phyloP scores from a whole-genome alignment of 2,329 filamentous ascomycete species.

The Falciphora oryzae region DNA sequence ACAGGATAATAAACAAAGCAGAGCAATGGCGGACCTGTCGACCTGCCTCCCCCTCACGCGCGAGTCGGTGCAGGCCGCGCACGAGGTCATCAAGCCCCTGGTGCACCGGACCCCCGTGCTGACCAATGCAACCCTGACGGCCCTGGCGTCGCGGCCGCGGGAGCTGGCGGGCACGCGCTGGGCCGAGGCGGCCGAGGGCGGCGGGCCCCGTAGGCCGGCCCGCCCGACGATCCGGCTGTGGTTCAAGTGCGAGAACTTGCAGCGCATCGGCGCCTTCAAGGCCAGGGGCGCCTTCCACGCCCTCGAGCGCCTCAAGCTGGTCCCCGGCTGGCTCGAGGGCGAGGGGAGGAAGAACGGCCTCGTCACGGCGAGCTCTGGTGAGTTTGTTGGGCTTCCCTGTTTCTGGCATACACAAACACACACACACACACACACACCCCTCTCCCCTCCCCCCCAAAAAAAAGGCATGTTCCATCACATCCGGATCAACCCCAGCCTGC shows the following conservation, averaged over 20 bases:
- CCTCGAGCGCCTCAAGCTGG: constrained; percentile 59
- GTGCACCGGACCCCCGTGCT: constrained; percentile 81
- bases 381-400: constrained; percentile 28
- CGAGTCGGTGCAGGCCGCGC: constrained; percentile 64
- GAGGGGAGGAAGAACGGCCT: constrained; percentile 63
- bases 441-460: not conserved
- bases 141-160: constrained; percentile 68
- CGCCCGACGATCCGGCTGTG: constrained; percentile 66
- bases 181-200: not conserved
- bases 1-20: not conserved
- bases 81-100: constrained; percentile 64
- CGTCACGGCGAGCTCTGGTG: constrained; percentile 85
- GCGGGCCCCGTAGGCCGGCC: constrained; percentile 36
- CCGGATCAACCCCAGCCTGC: no score
- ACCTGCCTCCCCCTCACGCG: constrained; percentile 63
- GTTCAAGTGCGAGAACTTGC: constrained; percentile 95
- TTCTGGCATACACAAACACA: not conserved
- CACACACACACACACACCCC: not conserved
- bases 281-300: constrained; percentile 87
- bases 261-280: constrained; percentile 90
- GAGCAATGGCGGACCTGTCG: constrained; percentile 46
- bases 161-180: constrained; percentile 10
- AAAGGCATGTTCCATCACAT: no score
- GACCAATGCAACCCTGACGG: constrained; percentile 69
- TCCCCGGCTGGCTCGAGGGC: constrained; percentile 55